Evolutionary conservation across 2,329 filamentous ascomycete genomes (phyloP), one percentile per base, ranked within the genome.

Genomic region (Hymenotorrendiella dingleyae): DNA sequence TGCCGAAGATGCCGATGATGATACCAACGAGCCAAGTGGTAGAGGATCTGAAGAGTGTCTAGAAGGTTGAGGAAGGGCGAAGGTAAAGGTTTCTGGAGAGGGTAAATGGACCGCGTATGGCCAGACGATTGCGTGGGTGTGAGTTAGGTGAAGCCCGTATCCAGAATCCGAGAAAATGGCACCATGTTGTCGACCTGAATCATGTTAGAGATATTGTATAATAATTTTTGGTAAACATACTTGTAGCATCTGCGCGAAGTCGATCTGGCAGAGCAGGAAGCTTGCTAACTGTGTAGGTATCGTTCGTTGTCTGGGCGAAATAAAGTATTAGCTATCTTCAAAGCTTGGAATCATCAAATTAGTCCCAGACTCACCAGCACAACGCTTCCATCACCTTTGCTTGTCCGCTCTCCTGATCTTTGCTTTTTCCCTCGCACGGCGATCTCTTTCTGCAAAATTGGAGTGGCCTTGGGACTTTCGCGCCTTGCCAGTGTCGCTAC

Each of bases 101-200:
- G 78, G 69, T 24, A 76, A 73, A 19, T 75, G 73, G n/a, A 74
- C 71, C 21, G 80, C 80, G 66, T 97, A 97, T 12, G 87, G 84
- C 93, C 93, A 98, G 37, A 95, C 80, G 48, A 94, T 76, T 54
- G 90, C 93, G 59, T 90, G 82, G 6, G 83, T 81, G 52, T 83
- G 80, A 7, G 87, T 94, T 43, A 97, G 72, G 35, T 81, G 82
- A 43, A 97, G 73, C 36, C 86, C 90, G 60, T 90, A 87, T 52
- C 79, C 84, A 59, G 68, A 78, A 47, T 71, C 76, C 29, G 74
- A 77, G 62, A 78, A 78, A 46, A 88, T 71, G 23, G 77, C 74
- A 58, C 82, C 84, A 58, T 80, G 76, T 62, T 84, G 79, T 50
- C 72, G 72, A 46, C 68, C 82, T 86, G 54, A 43, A 45, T 27